Evolutionary conservation across 129 eudicot genomes (phyloP), one percentile per base, ranked within the genome.

Genomic region (Smallanthus sonchifolius): DNA sequence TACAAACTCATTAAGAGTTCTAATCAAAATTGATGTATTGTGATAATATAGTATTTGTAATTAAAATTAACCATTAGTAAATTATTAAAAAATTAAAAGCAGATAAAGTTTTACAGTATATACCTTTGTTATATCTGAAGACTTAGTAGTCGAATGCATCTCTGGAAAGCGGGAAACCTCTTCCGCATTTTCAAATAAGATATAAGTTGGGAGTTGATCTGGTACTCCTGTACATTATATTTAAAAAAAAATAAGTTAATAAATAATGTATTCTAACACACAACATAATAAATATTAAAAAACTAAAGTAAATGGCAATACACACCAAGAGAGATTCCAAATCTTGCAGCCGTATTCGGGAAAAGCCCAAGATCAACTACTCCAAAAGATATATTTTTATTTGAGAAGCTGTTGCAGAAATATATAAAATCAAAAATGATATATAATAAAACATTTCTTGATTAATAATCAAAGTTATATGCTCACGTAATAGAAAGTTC

Each of bases 401-500:
- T 93, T 40, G 98, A 88, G 83, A 86, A 93, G 66, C 98, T 93
- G 89, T 84, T 67, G 60, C 42, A 66, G 54, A 43, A 63, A 48
- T 8, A 70, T 10, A 68, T 37, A 45, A 4, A 38, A 39, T 38
- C 51, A 55, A 40, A 40, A 19, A 55, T 35, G 36, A 73, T 14
- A 64, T 57, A 57, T 2, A 24, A 34, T 30, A 59, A 36, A 11
- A 36, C 40, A 43, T 70, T 54, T 11, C 24, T 7, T 69, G 20
- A 38, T 32, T 45, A 1, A 57, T 11, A 24, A 42, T 16, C 9
- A 24, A n/a, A 24, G 32, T 61, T 63, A 36, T 36, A 51, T 55
- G 77, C 98, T 86, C 85, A 90, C 98, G 97, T 88, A 60, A 93
- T 86, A 69, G 98, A 93, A 73, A 93, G 92, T 65, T 93, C 89